These are phyloP conservation scores for Myochromella boudieri DNA, from an alignment of 768 basidiomycete genomes.

Conservation along the genomic window DNA sequence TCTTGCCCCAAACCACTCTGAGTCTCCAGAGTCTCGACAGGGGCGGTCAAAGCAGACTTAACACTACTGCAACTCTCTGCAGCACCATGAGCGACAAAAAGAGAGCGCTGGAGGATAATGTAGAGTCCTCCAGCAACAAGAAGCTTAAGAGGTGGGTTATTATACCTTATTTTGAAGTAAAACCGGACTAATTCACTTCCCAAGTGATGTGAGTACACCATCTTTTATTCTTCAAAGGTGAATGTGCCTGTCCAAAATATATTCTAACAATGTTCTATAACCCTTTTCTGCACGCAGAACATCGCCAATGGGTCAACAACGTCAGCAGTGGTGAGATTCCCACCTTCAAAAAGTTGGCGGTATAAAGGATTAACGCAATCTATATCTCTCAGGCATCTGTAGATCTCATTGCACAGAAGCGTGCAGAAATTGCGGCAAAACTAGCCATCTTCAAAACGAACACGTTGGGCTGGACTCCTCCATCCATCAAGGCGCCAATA, in stretches of 20 bases:
- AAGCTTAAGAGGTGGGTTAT: conserved; percentile 64
- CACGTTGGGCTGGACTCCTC: conserved; percentile 28
- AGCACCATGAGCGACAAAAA: conserved; percentile 65
- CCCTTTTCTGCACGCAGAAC: conserved; percentile 55
- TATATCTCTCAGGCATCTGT: conserved; percentile 26
- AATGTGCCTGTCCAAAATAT: conserved; percentile 53
- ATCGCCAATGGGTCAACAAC: conserved; percentile 43
- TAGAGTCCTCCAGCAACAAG: conserved; percentile 49
- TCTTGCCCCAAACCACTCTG: conserved; percentile 2
- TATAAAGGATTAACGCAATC: background rate
- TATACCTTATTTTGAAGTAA: conserved; percentile 5
- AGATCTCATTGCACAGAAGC: conserved; percentile 78
- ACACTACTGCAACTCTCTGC: background rate
- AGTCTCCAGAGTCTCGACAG: no score
- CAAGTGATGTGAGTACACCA: conserved; percentile 70
- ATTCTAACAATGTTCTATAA: conserved; percentile 72
- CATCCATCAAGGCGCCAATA: conserved; percentile 38
- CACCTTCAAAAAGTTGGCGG: background rate
- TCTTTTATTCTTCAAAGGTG: conserved; percentile 63
- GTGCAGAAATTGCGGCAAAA: conserved; percentile 84
- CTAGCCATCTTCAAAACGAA: conserved; percentile 69
- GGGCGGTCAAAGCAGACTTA: no score
- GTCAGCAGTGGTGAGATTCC: conserved; percentile 42
- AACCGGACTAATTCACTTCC: conserved; percentile 16
- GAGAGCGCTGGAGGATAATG: conserved; percentile 56